These are phyloP conservation scores for Sanghuangporus weigelae DNA, from an alignment of 1,284 basidiomycete species.

Conservation along the genomic window DNA sequence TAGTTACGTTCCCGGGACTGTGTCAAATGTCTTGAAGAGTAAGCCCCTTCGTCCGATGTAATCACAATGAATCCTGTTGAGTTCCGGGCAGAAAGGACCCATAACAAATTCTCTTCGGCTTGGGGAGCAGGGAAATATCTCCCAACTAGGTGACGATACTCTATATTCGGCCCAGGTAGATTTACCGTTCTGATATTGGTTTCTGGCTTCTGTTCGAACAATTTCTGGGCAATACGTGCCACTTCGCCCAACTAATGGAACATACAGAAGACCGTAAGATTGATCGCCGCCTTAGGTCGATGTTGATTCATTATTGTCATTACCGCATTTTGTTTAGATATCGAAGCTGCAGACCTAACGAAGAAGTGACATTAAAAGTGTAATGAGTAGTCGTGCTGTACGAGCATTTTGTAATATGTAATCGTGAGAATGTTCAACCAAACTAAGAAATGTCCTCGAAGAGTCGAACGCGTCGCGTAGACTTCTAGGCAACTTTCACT, in stretches of 20 bases:
- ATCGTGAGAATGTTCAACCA: neutral
- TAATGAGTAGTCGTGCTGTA: neutral
- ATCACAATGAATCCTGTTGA: neutral
- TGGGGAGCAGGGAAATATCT: slow-evolving; percentile 51
- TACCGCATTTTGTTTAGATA: slow-evolving; percentile 27
- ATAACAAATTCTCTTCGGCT: slow-evolving; percentile 41
- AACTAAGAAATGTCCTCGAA: neutral
- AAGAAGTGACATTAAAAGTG: slow-evolving; percentile 9
- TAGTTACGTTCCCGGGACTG: slow-evolving; percentile 39
- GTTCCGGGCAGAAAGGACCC: slow-evolving; percentile 33
- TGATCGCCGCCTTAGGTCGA: neutral
- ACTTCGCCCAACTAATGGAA: slow-evolving; percentile 50
- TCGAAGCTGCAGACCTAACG: slow-evolving; percentile 41
- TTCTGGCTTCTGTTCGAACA: neutral
- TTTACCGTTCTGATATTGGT: neutral
- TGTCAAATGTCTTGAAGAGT: slow-evolving; percentile 35
- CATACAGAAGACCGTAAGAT: slow-evolving; percentile 58
- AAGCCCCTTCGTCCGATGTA: slow-evolving; percentile 14
- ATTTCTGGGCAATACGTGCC: slow-evolving; percentile 32
- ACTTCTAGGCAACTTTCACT: slow-evolving; percentile 1
- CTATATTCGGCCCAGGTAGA: slow-evolving; percentile 52
- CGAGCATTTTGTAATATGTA: neutral
- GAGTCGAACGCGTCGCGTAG: slow-evolving; percentile 1
- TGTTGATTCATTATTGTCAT: neutral
- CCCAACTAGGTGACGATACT: slow-evolving; percentile 61